Evolutionary conservation across 2,329 filamentous ascomycete species (phyloP).

Genomic region (Venturia aucupariae): DNA sequence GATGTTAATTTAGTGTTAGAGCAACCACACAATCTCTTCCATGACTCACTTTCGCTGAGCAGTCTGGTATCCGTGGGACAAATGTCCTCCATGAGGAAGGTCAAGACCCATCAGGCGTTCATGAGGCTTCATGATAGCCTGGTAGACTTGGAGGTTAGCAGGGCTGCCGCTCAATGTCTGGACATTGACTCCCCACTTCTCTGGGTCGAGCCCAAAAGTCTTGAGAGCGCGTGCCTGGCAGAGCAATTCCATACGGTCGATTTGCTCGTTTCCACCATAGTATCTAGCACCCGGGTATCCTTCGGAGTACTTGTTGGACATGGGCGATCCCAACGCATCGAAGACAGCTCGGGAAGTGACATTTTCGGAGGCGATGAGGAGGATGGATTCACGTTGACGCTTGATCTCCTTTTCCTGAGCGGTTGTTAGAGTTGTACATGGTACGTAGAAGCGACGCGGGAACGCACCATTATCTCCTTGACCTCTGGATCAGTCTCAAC

Average conservation of each 20-base stretch:
- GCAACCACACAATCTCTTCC: slow-evolving; percentile 32
- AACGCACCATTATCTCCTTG: slow-evolving; percentile 83
- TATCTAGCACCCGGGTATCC: slow-evolving; percentile 94
- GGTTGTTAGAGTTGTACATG: slow-evolving; percentile 16
- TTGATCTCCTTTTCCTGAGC: slow-evolving; percentile 79
- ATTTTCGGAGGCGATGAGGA: slow-evolving; percentile 39
- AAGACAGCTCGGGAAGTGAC: slow-evolving; percentile 31
- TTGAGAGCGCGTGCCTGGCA: slow-evolving; percentile 87
- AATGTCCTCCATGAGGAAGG: slow-evolving; percentile 85
- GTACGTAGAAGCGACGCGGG: slow-evolving; percentile 15
- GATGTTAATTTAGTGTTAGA: slow-evolving; percentile 40
- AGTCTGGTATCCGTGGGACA: slow-evolving; percentile 96
- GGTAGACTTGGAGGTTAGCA: slow-evolving; percentile 96
- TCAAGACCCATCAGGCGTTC: slow-evolving; percentile 96
- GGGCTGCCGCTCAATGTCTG: slow-evolving; percentile 79
- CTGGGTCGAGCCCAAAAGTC: slow-evolving; percentile 71
- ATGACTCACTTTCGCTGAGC: slow-evolving; percentile 70
- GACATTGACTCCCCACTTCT: slow-evolving; percentile 95
- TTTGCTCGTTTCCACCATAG: slow-evolving; percentile 94
- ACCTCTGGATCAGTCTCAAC: slow-evolving; percentile 89
- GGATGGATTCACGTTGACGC: slow-evolving; percentile 96
- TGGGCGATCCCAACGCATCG: slow-evolving; percentile 42
- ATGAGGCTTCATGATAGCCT: slow-evolving; percentile 91
- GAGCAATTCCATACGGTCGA: slow-evolving; percentile 78
- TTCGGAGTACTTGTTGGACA: slow-evolving; percentile 93